phyloP scores from a whole-genome alignment of 208 protist species.

The Acanthamoeba culbertsoni region DNA sequence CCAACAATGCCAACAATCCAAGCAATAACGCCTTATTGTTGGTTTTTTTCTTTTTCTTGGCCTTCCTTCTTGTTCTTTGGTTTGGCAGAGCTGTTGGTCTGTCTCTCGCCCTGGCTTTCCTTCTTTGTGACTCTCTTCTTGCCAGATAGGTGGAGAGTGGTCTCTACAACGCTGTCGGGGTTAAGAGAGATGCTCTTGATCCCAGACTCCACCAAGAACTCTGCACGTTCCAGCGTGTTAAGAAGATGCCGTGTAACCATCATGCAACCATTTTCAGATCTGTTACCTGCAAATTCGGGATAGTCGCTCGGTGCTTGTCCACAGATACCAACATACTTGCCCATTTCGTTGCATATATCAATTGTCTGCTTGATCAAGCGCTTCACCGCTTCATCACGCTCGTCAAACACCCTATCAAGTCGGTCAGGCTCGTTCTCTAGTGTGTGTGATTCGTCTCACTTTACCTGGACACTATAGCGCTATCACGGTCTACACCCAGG shows the following conservation, averaged over 20 bases:
- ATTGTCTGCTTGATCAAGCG: slow-evolving; percentile 60
- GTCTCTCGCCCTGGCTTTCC: background rate
- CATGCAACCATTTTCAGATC: background rate
- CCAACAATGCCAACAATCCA: too few relatives aligned
- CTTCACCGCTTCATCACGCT: slow-evolving; percentile 66
- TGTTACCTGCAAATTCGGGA: slow-evolving; percentile 66
- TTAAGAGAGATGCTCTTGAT: slow-evolving; percentile 73
- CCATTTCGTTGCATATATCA: slow-evolving; percentile 48
- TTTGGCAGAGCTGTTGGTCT: too few relatives aligned
- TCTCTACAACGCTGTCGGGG: slow-evolving; percentile 64
- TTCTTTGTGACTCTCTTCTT: background rate
- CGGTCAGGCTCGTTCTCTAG: too few relatives aligned
- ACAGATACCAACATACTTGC: slow-evolving; percentile 76
- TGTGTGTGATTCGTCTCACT: background rate
- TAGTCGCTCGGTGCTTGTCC: slow-evolving; percentile 73
- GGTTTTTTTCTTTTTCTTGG: background rate
- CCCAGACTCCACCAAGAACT: slow-evolving; percentile 69
- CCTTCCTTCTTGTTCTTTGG: background rate
- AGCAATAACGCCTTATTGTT: background rate
- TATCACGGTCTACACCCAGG: slow-evolving; percentile 72
- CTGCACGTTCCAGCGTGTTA: background rate
- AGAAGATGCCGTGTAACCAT: background rate
- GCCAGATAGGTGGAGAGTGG: background rate
- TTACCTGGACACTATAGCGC: slow-evolving; percentile 57
- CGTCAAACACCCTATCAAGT: slow-evolving; percentile 70